Percentiles rank a stretch among this genome's conserved stretches.
Evolutionary conservation across 441 rosid genomes (phyloP).

Genomic region (Erysimum cheiri): DNA sequence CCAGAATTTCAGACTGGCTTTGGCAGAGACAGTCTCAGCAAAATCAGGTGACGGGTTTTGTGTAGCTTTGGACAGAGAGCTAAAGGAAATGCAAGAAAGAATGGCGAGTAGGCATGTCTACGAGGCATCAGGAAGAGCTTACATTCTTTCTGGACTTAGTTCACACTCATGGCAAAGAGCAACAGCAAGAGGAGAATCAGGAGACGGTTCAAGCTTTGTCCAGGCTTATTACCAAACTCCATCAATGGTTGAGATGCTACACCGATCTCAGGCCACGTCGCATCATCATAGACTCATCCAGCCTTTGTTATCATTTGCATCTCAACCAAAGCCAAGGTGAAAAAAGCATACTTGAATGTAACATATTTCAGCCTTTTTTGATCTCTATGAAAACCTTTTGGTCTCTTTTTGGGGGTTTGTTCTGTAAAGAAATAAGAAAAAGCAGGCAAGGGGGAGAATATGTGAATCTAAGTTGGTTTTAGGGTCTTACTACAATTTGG

Average conservation of each 20-base stretch:
- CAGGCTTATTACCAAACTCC: conserved; percentile 88
- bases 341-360: conserved; percentile 30
- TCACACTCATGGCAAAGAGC: conserved; percentile 99
- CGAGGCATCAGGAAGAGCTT: conserved; percentile 95
- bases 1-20: conserved; percentile 60
- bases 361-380: conserved; percentile 58
- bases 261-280: conserved; percentile 77
- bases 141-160: conserved; percentile 95
- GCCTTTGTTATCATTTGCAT: conserved; percentile 59
- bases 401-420: conserved; percentile 34
- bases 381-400: conserved; percentile 32
- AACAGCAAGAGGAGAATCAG: conserved; percentile 96
- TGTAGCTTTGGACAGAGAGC: conserved; percentile 82
- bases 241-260: conserved; percentile 93
- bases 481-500: conserved; percentile 16
- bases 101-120: conserved; percentile 93
- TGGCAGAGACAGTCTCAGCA: conserved; percentile 73
- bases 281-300: conserved; percentile 71
- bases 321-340: conserved; percentile 86
- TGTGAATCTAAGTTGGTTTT: conserved; percentile 38
- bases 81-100: conserved; percentile 97
- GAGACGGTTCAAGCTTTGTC: conserved; percentile 80
- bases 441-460: conserved; percentile 40
- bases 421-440: conserved; percentile 47
- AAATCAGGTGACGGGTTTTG: conserved; percentile 78